Evolutionary conservation across 441 rosid species (phyloP), one percentile per base, ranked within the genome.

Genomic region (Gossypium laxum): DNA sequence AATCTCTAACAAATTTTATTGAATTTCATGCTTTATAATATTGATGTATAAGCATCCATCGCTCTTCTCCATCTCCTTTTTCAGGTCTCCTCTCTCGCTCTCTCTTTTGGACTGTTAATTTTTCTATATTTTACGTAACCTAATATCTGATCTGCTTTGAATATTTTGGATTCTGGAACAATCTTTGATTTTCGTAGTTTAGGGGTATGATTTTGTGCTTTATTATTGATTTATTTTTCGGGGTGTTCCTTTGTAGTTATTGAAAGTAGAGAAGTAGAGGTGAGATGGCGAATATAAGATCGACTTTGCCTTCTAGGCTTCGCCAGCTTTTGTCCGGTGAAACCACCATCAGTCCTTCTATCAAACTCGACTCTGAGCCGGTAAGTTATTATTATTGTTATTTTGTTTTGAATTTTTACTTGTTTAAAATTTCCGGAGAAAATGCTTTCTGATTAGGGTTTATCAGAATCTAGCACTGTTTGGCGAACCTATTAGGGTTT

Each of bases 281-380:
- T 68, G 82, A 74, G 84, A 94, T 94, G 98, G 84, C 96, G 69
- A 77, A 89, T 73, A 78, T 81, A 78, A 86, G 99, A 84, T 86
- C 98, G 82, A 88, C 86, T 83, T 83, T 94, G 86, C 99, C 97
- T 62, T 89, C 96, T 47, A 85, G 99, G 79, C 83, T 92, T 61
- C 90, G 98, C 76, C 98, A 88, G 80, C 97, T 92, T 71, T 76
- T 95, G 60, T 87, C 96, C 68, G 99, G 97, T 17, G 99, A 95
- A 72, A 89, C 87, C 61, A 75, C 91, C 52, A 77, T 87, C 69
- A 89, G 92, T 6, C 93, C 98, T 15, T 90, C 97, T 66, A 78
- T 89, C 67, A 86, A 88, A 77, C 85, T 89, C 55, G 97, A 94
- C 78, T 81, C 98, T 48, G 99, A 94, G 75, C 88, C 98, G 24